Conservation (phyloP, 345 rosid species). For the Melastoma malabathricum region DNA sequence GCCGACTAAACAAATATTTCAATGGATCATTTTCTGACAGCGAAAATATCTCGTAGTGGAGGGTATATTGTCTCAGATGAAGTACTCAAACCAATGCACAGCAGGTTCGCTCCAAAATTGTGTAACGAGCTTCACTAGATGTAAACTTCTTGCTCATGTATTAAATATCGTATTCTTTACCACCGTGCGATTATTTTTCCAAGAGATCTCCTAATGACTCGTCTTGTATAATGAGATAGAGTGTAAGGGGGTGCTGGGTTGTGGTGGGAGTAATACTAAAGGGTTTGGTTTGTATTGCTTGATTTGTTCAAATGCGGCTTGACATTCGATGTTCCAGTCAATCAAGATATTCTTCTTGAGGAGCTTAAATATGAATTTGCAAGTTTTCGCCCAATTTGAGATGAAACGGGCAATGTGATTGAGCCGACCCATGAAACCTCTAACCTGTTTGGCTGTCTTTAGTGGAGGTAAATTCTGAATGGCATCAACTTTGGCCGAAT, state of each 20-base stretch:
- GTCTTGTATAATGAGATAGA: neutral
- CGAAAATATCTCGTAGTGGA: neutral
- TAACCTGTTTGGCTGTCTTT: neutral
- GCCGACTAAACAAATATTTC: neutral
- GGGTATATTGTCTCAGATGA: slow-evolving; percentile 7
- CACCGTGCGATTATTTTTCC: neutral
- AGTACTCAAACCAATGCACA: no score
- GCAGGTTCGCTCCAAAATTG: neutral
- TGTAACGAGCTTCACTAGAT: neutral
- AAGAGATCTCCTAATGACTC: neutral
- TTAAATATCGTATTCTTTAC: neutral
- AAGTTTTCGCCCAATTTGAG: neutral
- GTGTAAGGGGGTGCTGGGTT: neutral
- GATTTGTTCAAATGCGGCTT: neutral
- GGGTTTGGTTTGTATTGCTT: neutral
- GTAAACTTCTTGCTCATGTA: neutral
- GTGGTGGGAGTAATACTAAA: neutral
- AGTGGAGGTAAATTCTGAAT: neutral
- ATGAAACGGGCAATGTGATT: slow-evolving; percentile 5
- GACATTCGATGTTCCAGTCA: neutral
- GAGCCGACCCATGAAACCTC: neutral
- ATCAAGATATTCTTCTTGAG: neutral
- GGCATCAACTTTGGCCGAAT: neutral
- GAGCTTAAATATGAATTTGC: neutral
- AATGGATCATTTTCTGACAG: neutral